Evolutionary conservation across 2,329 filamentous ascomycete genomes (phyloP).

Genomic region (Aspergillus clavatus): DNA sequence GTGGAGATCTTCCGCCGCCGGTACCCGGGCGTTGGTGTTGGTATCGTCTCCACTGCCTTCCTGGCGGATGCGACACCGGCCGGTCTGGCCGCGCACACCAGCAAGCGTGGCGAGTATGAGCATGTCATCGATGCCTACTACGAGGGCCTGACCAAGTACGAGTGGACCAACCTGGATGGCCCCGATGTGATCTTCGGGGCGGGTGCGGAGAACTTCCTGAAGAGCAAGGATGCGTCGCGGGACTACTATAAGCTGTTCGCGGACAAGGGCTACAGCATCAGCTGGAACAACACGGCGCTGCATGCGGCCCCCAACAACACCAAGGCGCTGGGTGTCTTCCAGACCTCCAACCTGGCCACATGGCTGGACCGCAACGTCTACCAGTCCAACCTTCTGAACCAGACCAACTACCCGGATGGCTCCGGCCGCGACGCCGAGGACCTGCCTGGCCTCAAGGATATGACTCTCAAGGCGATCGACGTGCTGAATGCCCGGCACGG

Average conservation of each 20-base stretch:
- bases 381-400: slow-evolving; percentile 60
- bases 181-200: slow-evolving; percentile 80
- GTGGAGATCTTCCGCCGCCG: slow-evolving; percentile 66
- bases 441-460: slow-evolving; percentile 79
- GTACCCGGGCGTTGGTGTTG: slow-evolving; percentile 53
- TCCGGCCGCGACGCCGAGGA: slow-evolving; percentile 61
- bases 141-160: slow-evolving; percentile 72
- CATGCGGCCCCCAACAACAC: slow-evolving; percentile 52
- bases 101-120: slow-evolving; percentile 63
- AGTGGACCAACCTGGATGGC: slow-evolving; percentile 69
- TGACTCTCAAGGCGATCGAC: slow-evolving; percentile 82
- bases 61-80: slow-evolving; percentile 72
- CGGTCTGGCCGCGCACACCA: slow-evolving; percentile 67
- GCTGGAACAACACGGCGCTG: slow-evolving; percentile 69
- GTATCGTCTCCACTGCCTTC: slow-evolving; percentile 74
- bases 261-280: slow-evolving; percentile 66
- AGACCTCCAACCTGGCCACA: slow-evolving; percentile 67
- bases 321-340: slow-evolving; percentile 73
- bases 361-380: slow-evolving; percentile 86
- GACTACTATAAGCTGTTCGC: slow-evolving; percentile 68
- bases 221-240: slow-evolving; percentile 49
- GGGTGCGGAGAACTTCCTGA: slow-evolving; percentile 75
- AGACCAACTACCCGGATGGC: slow-evolving; percentile 66
- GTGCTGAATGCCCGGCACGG: slow-evolving; percentile 63
- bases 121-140: slow-evolving; percentile 71